Base-by-base conservation (phyloP, 169 alveolate genomes). In the Sarcocystis neurona region DNA sequence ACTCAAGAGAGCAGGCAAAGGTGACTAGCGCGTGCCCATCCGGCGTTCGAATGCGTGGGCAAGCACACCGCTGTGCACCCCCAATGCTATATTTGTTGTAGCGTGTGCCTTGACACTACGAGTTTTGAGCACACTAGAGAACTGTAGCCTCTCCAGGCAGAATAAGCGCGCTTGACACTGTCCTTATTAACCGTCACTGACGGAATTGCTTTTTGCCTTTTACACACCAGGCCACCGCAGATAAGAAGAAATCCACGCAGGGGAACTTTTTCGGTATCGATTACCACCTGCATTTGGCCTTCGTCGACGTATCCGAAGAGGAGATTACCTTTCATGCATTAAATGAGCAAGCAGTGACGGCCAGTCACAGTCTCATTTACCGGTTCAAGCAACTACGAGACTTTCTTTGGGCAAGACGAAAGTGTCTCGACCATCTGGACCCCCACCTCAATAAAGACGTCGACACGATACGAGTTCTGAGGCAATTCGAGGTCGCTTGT, bases 341-440 rank as follows among this genome's bases (percentile, higher is more conserved):
- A 39, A 72, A 72, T 39, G 41, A 72, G 4, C 34, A 27, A 37
- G 82, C 82, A 6, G 82, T 72, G 56, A 30, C 53, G 58, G 5
- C 56, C 4, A 39, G 82, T 39, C 82, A 43, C 82, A 27, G 41
- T 20, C 82, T 72, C 37, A 72, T 72, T 39, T 32, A 39, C 34
- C 53, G 8, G n/a, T 72, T 72, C 53, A 72, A 72, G 56, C 34
- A 72, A 30, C 53, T 72, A 32, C 82, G 82, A 10, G 47, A 37
- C 18, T 47, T 32, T 43, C 34, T 72, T 15, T 72, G 82, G 82
- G 56, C 39, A 6, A 48, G 82, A 2, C 82, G 82, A 10, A 53
- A 72, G 34, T 72, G 82, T 39, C 53, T 72, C 58, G 58, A 41
- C 20, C 53, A 72, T 23, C 15, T 72, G 39, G 82, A 72, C n/a